Conservation (phyloP, 129 eudicot species). For the Apium graveolens region DNA sequence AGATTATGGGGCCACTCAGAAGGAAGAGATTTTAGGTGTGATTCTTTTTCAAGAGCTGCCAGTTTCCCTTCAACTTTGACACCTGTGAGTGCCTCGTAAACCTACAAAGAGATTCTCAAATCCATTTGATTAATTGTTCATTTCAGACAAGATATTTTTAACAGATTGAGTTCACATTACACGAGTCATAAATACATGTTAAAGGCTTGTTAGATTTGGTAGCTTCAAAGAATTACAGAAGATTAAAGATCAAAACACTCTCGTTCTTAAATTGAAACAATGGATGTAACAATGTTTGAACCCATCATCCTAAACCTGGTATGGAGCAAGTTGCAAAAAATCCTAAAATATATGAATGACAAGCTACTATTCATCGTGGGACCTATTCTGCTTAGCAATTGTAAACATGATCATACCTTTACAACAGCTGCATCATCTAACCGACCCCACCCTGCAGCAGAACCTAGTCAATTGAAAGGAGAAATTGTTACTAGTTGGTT, state of each 20-base stretch:
- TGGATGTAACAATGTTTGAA: not conserved
- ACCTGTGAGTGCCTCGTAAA: constrained; percentile 91
- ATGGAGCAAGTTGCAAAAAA: not conserved
- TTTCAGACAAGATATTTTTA: not conserved
- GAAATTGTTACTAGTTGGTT: constrained; percentile 7
- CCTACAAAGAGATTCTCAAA: constrained; percentile 34
- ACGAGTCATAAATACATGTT: not conserved
- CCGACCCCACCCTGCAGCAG: constrained; percentile 99
- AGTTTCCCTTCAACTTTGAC: constrained; percentile 88
- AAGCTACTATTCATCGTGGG: not conserved
- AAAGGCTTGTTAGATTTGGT: not conserved
- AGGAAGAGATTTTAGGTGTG: constrained; percentile 64
- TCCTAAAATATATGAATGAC: not conserved
- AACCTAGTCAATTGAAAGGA: constrained; percentile 45
- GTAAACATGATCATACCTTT: constrained; percentile 44
- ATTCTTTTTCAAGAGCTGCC: constrained; percentile 42
- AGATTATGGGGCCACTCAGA: constrained; percentile 82
- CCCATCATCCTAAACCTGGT: not conserved
- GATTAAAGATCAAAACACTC: not conserved
- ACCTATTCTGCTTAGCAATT: not conserved
- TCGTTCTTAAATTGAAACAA: not conserved
- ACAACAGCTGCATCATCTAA: constrained; percentile 97
- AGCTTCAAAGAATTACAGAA: not conserved
- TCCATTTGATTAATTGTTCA: not conserved
- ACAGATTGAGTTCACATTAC: not conserved